These are phyloP conservation scores for Blastobotrys aristatus DNA, from an alignment of 1,139 yeast species.

Conservation along the genomic window DNA sequence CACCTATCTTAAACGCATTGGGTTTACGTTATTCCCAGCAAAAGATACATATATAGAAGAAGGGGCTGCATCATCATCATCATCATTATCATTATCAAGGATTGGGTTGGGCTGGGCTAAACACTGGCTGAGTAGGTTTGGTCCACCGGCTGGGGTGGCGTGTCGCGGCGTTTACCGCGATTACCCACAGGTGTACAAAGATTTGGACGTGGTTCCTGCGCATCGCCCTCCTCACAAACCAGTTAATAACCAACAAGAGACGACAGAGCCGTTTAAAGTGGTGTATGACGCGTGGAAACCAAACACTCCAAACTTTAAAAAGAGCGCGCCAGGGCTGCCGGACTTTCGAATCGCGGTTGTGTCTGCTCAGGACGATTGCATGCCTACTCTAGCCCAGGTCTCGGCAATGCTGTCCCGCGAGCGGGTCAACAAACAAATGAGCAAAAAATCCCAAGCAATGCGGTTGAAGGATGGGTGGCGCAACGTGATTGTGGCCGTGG, in stretches of 20 bases:
- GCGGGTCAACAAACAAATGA: constrained; percentile 25
- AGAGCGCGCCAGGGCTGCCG: constrained; percentile 63
- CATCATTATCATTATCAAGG: neutral
- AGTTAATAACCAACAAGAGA: constrained; percentile 1
- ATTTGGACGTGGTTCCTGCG: constrained; percentile 22
- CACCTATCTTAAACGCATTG: constrained; percentile 70
- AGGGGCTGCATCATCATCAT: neutral
- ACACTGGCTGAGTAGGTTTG: neutral
- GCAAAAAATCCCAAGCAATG: constrained; percentile 31
- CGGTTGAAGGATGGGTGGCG: constrained; percentile 46
- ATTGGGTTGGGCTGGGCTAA: neutral
- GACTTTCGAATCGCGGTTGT: constrained; percentile 68
- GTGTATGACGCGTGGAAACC: constrained; percentile 86
- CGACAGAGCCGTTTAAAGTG: constrained; percentile 23
- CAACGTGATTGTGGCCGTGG: constrained; percentile 55
- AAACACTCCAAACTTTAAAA: constrained; percentile 53
- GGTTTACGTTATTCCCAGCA: constrained; percentile 58
- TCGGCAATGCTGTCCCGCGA: constrained; percentile 31
- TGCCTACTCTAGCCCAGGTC: constrained; percentile 48
- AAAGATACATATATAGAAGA: neutral
- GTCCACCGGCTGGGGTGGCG: neutral
- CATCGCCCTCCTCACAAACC: constrained; percentile 21
- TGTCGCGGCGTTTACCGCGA: neutral
- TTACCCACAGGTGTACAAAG: constrained; percentile 20
- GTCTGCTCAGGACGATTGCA: constrained; percentile 44